Evolutionary conservation across 371 early-diverging fungal genomes (phyloP).

Genomic region (Mortierella sp.): DNA sequence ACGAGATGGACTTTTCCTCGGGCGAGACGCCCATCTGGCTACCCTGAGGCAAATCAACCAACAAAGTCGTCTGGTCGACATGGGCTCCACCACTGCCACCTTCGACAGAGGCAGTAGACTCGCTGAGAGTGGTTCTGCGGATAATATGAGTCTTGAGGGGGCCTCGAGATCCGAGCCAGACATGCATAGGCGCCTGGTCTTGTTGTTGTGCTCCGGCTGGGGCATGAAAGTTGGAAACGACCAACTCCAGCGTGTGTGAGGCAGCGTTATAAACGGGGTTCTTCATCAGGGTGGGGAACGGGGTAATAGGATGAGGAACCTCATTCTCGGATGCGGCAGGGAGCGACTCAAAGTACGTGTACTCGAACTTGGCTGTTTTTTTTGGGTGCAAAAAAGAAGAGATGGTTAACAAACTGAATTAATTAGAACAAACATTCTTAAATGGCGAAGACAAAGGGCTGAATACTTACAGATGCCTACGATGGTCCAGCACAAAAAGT

Average conservation of each 20-base stretch:
- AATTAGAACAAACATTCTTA: background rate
- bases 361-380: constrained; percentile 65
- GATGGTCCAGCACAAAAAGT: constrained; percentile 89
- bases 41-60: constrained; percentile 53
- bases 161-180: constrained; percentile 58
- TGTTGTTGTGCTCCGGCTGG: constrained; percentile 29
- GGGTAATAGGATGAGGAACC: constrained; percentile 51
- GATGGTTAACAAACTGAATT: background rate
- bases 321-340: constrained; percentile 35
- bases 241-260: constrained; percentile 53
- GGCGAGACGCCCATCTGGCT: constrained; percentile 32
- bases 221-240: constrained; percentile 52
- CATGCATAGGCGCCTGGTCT: constrained; percentile 41
- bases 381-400: background rate
- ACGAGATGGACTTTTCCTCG: constrained; percentile 40
- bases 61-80: constrained; percentile 41
- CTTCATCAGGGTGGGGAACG: constrained; percentile 56
- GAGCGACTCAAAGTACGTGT: constrained; percentile 64
- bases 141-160: constrained; percentile 55
- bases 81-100: background rate
- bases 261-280: constrained; percentile 56
- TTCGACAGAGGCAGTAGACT: background rate
- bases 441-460: background rate
- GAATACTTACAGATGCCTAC: constrained; percentile 75
- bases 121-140: constrained; percentile 32